These are phyloP conservation scores for Paracamarosporium sp. DNA, from an alignment of 2,329 filamentous ascomycete genomes.

Conservation along the genomic window DNA sequence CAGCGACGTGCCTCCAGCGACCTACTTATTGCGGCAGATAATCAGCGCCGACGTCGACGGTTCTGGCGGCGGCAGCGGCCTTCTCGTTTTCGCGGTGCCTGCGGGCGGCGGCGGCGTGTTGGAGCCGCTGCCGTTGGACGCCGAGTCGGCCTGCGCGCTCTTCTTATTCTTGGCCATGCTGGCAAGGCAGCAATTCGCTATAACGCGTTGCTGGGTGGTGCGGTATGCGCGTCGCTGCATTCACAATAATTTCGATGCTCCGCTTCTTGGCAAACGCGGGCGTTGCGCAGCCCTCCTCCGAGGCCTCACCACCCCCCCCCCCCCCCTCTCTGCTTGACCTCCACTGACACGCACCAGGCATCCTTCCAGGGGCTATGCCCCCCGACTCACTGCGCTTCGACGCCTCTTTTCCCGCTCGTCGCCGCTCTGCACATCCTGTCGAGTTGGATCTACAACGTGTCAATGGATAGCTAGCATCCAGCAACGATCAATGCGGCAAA, in stretches of 20 bases:
- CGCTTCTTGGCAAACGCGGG: neutral
- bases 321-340: too few relatives aligned
- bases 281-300: neutral
- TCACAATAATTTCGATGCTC: neutral
- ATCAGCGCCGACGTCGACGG: slow-evolving; percentile 45
- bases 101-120: slow-evolving; percentile 23
- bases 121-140: slow-evolving; percentile 10
- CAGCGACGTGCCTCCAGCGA: slow-evolving; percentile 35
- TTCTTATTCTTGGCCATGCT: slow-evolving; percentile 46
- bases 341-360: too few relatives aligned
- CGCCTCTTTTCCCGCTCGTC: neutral
- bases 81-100: slow-evolving; percentile 27
- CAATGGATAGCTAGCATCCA: too few relatives aligned
- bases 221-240: neutral
- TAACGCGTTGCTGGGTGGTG: neutral
- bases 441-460: neutral
- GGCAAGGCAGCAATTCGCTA: neutral
- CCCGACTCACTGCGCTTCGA: too few relatives aligned
- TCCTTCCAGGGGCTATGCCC: too few relatives aligned
- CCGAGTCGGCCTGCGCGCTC: slow-evolving; percentile 28
- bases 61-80: slow-evolving; percentile 17
- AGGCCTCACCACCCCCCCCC: too few relatives aligned
- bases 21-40: slow-evolving; percentile 53
- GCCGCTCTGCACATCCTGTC: neutral
- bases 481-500: neutral